phyloP scores from a whole-genome alignment of 371 early-diverging fungal genomes.

The Syncephalastrum racemosum region DNA sequence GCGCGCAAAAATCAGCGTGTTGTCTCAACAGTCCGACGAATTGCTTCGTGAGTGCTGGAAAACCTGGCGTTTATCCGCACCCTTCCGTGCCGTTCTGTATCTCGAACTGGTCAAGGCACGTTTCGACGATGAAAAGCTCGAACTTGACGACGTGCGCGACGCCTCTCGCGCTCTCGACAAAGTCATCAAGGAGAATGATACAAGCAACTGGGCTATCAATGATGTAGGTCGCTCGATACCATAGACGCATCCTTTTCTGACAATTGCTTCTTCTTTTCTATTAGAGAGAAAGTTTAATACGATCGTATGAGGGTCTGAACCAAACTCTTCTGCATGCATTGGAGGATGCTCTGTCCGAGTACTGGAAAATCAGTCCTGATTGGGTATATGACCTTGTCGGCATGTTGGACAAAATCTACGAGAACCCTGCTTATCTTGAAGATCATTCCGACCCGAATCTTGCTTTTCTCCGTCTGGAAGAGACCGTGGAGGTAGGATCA shows the following conservation, averaged over 20 bases:
- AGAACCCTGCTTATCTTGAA: constrained; percentile 46
- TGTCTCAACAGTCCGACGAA: constrained; percentile 61
- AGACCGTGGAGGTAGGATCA: constrained; percentile 42
- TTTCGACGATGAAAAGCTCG: constrained; percentile 43
- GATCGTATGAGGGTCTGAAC: constrained; percentile 47
- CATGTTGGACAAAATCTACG: constrained; percentile 51
- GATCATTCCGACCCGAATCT: constrained; percentile 41
- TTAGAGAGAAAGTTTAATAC: constrained; percentile 42
- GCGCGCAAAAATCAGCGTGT: constrained; percentile 46
- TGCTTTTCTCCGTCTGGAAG: constrained; percentile 38
- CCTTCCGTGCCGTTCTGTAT: constrained; percentile 64
- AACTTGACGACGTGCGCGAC: constrained; percentile 53
- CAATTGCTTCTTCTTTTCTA: background rate
- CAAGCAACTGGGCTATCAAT: constrained; percentile 52
- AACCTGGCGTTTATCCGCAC: constrained; percentile 69
- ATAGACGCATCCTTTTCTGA: background rate
- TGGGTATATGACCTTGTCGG: constrained; percentile 39
- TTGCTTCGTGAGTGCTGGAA: constrained; percentile 68
- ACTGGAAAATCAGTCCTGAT: constrained; percentile 50
- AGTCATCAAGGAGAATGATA: constrained; percentile 45
- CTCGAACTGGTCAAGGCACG: constrained; percentile 62
- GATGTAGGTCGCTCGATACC: constrained; percentile 36
- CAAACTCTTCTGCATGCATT: constrained; percentile 36
- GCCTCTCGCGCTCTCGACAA: constrained; percentile 49
- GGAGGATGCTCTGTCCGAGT: constrained; percentile 40